These are phyloP conservation scores for Trichomonas vaginalis DNA, from an alignment of 208 protist genomes.

Conservation along the genomic window DNA sequence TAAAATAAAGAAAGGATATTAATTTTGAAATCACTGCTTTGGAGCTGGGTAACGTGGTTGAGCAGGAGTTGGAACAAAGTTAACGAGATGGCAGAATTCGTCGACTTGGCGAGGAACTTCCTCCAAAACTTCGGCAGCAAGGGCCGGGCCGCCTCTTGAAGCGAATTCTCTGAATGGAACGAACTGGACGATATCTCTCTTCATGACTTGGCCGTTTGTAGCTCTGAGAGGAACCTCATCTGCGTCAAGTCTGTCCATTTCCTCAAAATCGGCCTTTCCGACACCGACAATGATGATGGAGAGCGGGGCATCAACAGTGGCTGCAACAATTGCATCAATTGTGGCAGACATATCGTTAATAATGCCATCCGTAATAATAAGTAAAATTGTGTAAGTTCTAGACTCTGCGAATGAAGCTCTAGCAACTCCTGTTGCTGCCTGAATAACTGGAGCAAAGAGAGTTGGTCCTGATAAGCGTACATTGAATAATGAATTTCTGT, in stretches of 20 bases:
- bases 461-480: constrained; percentile 23
- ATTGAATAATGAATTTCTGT: background rate
- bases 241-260: constrained; percentile 20
- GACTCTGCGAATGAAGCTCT: background rate
- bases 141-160: background rate
- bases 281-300: constrained; percentile 33
- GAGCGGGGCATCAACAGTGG: background rate
- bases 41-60: background rate
- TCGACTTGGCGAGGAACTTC: constrained; percentile 35
- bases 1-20: too few relatives aligned
- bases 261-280: constrained; percentile 22
- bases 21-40: too few relatives aligned
- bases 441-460: constrained; percentile 13
- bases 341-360: constrained; percentile 25
- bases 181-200: constrained; percentile 29
- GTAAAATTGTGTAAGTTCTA: constrained; percentile 17
- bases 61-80: background rate
- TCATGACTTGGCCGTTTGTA: background rate
- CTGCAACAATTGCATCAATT: background rate
- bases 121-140: constrained; percentile 27
- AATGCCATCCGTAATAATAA: constrained; percentile 28
- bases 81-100: background rate
- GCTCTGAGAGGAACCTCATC: background rate
- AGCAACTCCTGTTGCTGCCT: background rate
- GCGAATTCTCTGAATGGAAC: constrained; percentile 13